A percentile compares a stretch with the other conserved stretches of the same genome.
Evolutionary conservation across 2,329 filamentous ascomycete species (phyloP).

Genomic region (Arthroderma sp.): DNA sequence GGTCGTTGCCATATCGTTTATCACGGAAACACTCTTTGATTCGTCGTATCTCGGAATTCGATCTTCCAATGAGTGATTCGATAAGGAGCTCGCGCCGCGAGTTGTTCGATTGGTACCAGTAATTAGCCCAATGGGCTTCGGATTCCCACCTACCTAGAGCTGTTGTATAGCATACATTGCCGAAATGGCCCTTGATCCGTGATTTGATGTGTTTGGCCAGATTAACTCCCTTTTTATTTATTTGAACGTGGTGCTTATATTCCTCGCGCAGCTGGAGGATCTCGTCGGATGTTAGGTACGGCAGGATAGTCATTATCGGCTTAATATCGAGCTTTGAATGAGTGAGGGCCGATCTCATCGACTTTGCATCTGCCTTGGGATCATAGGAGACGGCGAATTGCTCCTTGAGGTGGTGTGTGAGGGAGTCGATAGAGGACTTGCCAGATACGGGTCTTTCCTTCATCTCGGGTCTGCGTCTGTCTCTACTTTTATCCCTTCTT

Average conservation of each 20-base stretch:
- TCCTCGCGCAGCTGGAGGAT: constrained; percentile 72
- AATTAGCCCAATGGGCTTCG: constrained; percentile 96
- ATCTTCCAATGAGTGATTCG: constrained; percentile 79
- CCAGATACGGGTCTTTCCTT: constrained; percentile 14
- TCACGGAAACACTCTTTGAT: constrained; percentile 87
- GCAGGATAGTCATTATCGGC: constrained; percentile 69
- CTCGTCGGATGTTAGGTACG: constrained; percentile 72
- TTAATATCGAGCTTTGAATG: constrained; percentile 53
- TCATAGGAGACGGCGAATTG: constrained; percentile 51
- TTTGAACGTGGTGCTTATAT: constrained; percentile 80
- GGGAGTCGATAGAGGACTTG: neutral
- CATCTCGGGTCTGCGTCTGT: constrained; percentile 3
- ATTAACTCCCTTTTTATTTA: constrained; percentile 36
- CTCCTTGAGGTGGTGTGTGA: neutral
- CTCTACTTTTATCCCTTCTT: constrained; percentile 11
- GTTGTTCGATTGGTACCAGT: constrained; percentile 85
- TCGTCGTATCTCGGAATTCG: constrained; percentile 69
- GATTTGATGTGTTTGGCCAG: constrained; percentile 39
- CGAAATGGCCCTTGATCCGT: constrained; percentile 46
- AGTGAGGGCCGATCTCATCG: constrained; percentile 62
- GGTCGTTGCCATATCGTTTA: constrained; percentile 74
- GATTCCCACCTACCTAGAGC: constrained; percentile 83
- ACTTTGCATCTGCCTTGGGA: constrained; percentile 61
- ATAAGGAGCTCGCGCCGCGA: constrained; percentile 80
- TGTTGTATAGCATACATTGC: constrained; percentile 82